Conservation (phyloP, 305 asterid species). For the Fraxinus sp. region DNA sequence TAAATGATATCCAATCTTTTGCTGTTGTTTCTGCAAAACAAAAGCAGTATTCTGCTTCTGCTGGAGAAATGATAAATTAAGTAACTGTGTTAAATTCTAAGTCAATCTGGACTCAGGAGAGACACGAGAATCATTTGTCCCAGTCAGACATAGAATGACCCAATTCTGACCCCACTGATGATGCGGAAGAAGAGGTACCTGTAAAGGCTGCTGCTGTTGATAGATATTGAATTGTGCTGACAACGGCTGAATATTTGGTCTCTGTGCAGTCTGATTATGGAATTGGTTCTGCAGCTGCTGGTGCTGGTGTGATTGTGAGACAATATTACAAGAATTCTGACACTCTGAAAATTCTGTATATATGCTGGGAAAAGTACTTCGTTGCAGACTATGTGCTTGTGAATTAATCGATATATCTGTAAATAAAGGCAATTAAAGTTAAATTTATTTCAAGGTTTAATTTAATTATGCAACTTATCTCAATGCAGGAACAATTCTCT, state of each 20-base stretch:
- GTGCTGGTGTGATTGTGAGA: constrained; percentile 16
- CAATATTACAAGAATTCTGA: constrained; percentile 13
- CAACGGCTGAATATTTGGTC: constrained; percentile 25
- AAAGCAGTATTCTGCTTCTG: not conserved
- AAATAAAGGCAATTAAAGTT: not conserved
- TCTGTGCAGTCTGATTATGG: constrained; percentile 8
- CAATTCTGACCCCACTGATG: not conserved
- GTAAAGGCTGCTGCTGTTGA: constrained; percentile 22
- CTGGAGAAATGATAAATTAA: not conserved
- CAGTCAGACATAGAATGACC: not conserved
- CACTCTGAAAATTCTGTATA: constrained; percentile 4
- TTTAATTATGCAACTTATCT: constrained; percentile 1
- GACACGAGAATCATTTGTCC: not conserved
- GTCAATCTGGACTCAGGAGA: not conserved
- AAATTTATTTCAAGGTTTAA: not conserved
- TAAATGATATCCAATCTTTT: constrained; percentile 17
- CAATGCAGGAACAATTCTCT: not conserved
- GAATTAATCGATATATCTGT: constrained; percentile 16
- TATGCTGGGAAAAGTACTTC: not conserved
- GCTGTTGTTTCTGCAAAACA: constrained; percentile 20
- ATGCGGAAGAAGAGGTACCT: constrained; percentile 20
- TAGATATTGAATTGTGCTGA: constrained; percentile 25
- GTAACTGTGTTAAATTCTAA: not conserved
- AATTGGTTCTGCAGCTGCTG: constrained; percentile 21
- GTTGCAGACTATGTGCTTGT: not conserved